These are phyloP conservation scores for Emmonsiellopsis sp. DNA, from an alignment of 2,329 filamentous ascomycete species.

Conservation along the genomic window DNA sequence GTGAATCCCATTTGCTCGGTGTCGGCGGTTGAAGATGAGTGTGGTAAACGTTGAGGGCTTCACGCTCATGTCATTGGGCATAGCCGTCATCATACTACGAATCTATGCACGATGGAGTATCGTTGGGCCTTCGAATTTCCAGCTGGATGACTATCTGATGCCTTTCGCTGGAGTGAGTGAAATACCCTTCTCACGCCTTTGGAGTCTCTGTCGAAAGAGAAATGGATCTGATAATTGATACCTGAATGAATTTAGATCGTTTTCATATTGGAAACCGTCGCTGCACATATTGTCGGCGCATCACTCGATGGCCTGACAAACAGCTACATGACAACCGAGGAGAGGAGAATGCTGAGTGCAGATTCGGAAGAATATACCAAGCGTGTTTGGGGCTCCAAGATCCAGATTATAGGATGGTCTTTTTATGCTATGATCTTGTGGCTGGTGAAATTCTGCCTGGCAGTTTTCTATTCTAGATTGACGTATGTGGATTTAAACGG, in stretches of 20 bases:
- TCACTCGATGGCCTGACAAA: slow-evolving; percentile 46
- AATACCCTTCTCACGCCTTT: neutral
- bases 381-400: slow-evolving; percentile 46
- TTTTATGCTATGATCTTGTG: slow-evolving; percentile 45
- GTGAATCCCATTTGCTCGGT: neutral
- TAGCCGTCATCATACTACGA: slow-evolving; percentile 43
- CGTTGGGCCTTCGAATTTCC: slow-evolving; percentile 43
- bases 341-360: slow-evolving; percentile 39
- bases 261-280: slow-evolving; percentile 42
- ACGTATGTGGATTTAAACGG: slow-evolving; percentile 26
- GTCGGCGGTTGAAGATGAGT: neutral
- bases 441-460: slow-evolving; percentile 47
- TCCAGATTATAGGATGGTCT: slow-evolving; percentile 47
- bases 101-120: slow-evolving; percentile 40
- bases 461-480: slow-evolving; percentile 48
- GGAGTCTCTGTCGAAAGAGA: neutral
- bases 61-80: slow-evolving; percentile 43
- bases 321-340: slow-evolving; percentile 46
- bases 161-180: slow-evolving; percentile 43
- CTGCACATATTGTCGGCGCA: slow-evolving; percentile 43
- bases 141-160: slow-evolving; percentile 53
- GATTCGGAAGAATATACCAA: slow-evolving; percentile 38
- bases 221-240: neutral
- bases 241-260: slow-evolving; percentile 31
- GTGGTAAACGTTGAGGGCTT: slow-evolving; percentile 32